phyloP scores from a whole-genome alignment of 2,329 filamentous ascomycete genomes.

The Scopulariopsis brevicaulis region DNA sequence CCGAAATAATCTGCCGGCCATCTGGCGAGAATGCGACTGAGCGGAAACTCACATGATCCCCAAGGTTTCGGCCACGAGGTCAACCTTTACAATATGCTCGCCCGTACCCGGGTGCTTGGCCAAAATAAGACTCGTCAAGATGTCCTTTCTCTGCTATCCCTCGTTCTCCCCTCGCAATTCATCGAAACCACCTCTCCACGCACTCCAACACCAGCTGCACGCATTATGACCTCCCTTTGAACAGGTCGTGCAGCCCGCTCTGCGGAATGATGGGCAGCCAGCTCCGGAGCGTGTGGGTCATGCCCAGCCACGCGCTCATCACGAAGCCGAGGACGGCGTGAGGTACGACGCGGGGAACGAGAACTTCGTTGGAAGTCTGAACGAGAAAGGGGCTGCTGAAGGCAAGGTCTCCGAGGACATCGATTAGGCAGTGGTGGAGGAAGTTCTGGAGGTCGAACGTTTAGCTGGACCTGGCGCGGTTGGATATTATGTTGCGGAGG shows the following conservation, averaged over 20 bases:
- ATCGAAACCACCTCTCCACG: slow-evolving; percentile 8
- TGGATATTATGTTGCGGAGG: slow-evolving; percentile 12
- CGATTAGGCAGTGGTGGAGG: slow-evolving; percentile 14
- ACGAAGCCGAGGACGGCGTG: slow-evolving; percentile 18
- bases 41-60: slow-evolving; percentile 22
- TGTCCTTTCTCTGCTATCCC: slow-evolving; percentile 14
- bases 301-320: slow-evolving; percentile 15
- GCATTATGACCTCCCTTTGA: slow-evolving; percentile 12
- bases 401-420: slow-evolving; percentile 16
- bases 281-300: slow-evolving; percentile 13
- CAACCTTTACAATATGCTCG: slow-evolving; percentile 13
- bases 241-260: slow-evolving; percentile 10
- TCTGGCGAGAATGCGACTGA: too few species aligned
- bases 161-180: slow-evolving; percentile 3
- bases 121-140: slow-evolving; percentile 22
- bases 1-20: too few species aligned
- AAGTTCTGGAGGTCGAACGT: slow-evolving; percentile 18
- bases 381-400: slow-evolving; percentile 20
- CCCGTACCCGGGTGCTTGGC: slow-evolving; percentile 23
- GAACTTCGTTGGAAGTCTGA: slow-evolving; percentile 15
- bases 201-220: slow-evolving; percentile 10
- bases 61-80: slow-evolving; percentile 22
- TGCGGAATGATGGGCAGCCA: slow-evolving; percentile 13
- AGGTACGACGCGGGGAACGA: slow-evolving; percentile 18
- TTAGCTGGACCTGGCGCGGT: slow-evolving; percentile 5